Evolutionary conservation across 225 moss, liverwort and hornwort genomes (phyloP), one percentile per base, ranked within the genome.

Genomic region (Physcomitrium patens): DNA sequence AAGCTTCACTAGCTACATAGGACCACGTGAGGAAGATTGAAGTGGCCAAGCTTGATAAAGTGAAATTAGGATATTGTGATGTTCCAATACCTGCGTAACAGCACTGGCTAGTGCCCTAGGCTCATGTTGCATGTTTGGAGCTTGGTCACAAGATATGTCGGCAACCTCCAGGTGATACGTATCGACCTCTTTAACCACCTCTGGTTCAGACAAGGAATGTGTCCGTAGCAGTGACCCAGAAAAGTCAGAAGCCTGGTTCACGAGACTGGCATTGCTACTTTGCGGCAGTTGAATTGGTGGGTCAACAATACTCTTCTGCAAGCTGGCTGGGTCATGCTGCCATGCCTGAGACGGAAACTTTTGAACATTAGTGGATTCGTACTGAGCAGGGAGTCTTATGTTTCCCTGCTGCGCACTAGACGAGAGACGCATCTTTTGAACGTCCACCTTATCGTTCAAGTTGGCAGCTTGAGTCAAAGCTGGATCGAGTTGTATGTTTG

Each of bases 221-320:
- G 45, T 20, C n/a, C 68, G 43, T 68, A 83, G 15, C 22, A 79
- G 16, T 8, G 83, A 65, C 17, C 79, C 83, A 10, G 83, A 76
- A 24, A 76, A 16, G 76, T 83, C 79, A 0, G 79, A 83, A 24
- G 76, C 68, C 37, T 76, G 67, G 50, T 83, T 83, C 76, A 83
- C 63, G 63, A 79, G 49, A 12, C 58, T 67, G 10, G 58, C 83
- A 24, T 76, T 83, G 52, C 75, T 66, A 50, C 65, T 74, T 5
- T 63, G 83, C 18, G 4, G 3, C 28, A 42, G 51, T 8, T 7
- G 42, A 43, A 19, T 56, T 1, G 63, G 67, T 22, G 1, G 17
- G 8, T 41, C 75, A 10, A 14, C 49, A 49, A 10, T 13, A 24
- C 47, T 41, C 41, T 61, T 53, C 51, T 46, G 64, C 57, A 12